Evolutionary conservation across 2,329 filamentous ascomycete genomes (phyloP).

Genomic region (Aureobasidium subglaciale): DNA sequence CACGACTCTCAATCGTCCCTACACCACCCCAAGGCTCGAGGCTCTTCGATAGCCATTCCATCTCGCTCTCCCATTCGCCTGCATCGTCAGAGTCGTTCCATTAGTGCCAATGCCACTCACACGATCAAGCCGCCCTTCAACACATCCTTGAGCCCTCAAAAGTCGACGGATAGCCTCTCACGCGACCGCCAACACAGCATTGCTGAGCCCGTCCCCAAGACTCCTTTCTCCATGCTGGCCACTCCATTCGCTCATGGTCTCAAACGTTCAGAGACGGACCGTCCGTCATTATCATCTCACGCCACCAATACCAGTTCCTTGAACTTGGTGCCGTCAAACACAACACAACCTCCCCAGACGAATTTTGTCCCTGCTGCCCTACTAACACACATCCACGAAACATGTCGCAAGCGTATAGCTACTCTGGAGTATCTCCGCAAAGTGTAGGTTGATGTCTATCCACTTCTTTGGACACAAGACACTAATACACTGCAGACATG

Average conservation of each 20-base stretch:
- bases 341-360: neutral
- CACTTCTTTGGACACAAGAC: neutral
- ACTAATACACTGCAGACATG: slow-evolving; percentile 56
- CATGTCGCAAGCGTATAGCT: slow-evolving; percentile 85
- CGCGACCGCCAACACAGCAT: neutral
- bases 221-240: slow-evolving; percentile 15
- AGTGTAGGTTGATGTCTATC: slow-evolving; percentile 55
- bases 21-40: slow-evolving; percentile 7
- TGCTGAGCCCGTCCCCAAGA: slow-evolving; percentile 8
- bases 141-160: slow-evolving; percentile 21
- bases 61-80: slow-evolving; percentile 16
- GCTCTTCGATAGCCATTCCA: slow-evolving; percentile 11
- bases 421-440: slow-evolving; percentile 90
- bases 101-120: slow-evolving; percentile 17
- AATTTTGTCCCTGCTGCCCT: slow-evolving; percentile 46
- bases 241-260: slow-evolving; percentile 11
- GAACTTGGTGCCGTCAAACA: neutral
- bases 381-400: slow-evolving; percentile 69
- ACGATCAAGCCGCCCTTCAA: slow-evolving; percentile 12
- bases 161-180: slow-evolving; percentile 25
- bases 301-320: slow-evolving; percentile 1
- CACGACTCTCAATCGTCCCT: slow-evolving; percentile 21
- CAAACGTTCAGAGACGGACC: slow-evolving; percentile 13
- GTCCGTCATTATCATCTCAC: neutral
- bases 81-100: slow-evolving; percentile 18